Percentiles rank a stretch among this genome's conserved stretches.
Conservation (phyloP, 768 basidiomycete species). For the Leucocoprinus sp. region DNA sequence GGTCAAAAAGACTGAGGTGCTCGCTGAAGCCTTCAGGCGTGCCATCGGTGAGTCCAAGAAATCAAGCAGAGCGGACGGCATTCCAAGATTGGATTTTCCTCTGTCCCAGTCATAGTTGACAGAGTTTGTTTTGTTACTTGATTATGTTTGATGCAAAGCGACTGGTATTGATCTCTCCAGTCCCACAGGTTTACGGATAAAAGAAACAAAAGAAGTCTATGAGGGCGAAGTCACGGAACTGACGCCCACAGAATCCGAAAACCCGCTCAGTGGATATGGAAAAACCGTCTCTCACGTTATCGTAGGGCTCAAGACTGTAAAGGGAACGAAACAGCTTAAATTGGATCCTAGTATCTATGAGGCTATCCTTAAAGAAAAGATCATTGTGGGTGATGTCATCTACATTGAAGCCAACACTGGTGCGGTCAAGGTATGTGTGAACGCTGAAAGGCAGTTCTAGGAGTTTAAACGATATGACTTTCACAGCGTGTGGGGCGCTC, state of each 20-base stretch:
- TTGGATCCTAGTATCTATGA: constrained; percentile 96
- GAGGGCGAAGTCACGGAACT: constrained; percentile 98
- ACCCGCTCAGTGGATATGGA: constrained; percentile 94
- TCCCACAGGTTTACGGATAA: constrained; percentile 83
- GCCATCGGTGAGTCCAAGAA: constrained; percentile 72
- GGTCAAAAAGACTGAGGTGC: constrained; percentile 98
- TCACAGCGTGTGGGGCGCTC: constrained; percentile 92
- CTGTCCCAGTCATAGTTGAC: no score
- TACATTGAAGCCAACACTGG: constrained; percentile 93
- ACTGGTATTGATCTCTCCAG: constrained; percentile 8
- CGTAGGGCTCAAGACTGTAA: constrained; percentile 90
- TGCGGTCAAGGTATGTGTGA: constrained; percentile 72
- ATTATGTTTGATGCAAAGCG: no score
- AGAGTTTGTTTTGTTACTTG: no score
- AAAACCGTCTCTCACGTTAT: constrained; percentile 99
- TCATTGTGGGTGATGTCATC: constrained; percentile 93
- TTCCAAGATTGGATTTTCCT: no score
- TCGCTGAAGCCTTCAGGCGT: constrained; percentile 89
- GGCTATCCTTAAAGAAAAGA: constrained; percentile 94
- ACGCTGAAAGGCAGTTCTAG: constrained; percentile 4
- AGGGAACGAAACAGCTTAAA: constrained; percentile 88
- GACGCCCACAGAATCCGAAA: constrained; percentile 93
- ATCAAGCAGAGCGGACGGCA: no score
- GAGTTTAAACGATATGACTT: no score
- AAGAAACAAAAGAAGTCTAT: constrained; percentile 98